Conservation (phyloP, 208 protist genomes). For the Trypanosoma melophagium region DNA sequence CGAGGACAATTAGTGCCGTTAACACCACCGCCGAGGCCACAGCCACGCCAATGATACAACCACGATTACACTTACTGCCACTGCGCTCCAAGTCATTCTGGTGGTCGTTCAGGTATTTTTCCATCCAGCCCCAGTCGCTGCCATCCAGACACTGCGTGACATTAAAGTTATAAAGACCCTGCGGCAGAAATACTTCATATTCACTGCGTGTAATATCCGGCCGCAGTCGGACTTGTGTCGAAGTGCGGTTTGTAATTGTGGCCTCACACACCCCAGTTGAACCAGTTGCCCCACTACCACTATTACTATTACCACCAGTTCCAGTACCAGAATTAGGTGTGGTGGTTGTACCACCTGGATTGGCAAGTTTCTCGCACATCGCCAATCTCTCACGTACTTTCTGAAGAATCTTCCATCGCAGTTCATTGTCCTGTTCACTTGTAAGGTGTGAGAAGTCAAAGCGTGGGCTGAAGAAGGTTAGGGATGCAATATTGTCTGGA, state of each 20-base stretch:
- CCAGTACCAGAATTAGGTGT: neutral
- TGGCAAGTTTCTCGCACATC: constrained; percentile 7
- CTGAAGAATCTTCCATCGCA: constrained; percentile 44
- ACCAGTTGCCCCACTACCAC: neutral
- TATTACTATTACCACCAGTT: constrained; percentile 5
- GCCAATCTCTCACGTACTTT: constrained; percentile 26
- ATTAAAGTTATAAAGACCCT: constrained; percentile 37
- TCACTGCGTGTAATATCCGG: constrained; percentile 24
- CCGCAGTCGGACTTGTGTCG: constrained; percentile 11
- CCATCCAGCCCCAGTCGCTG: constrained; percentile 39
- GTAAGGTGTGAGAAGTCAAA: constrained; percentile 39
- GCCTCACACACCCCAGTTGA: constrained; percentile 12
- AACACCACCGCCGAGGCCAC: constrained; percentile 57
- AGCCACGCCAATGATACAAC: constrained; percentile 74
- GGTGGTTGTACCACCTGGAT: neutral
- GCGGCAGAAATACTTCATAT: constrained; percentile 49
- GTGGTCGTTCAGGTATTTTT: constrained; percentile 28
- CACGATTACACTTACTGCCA: constrained; percentile 39
- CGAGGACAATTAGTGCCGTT: constrained; percentile 46
- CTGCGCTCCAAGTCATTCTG: neutral
- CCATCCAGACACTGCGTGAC: constrained; percentile 42
- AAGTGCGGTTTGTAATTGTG: constrained; percentile 51
- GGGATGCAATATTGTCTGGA: constrained; percentile 20
- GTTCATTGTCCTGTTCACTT: constrained; percentile 30
- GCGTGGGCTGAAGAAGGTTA: constrained; percentile 23